phyloP scores from a whole-genome alignment of 2,329 filamentous ascomycete species.

The Eutypa lata region DNA sequence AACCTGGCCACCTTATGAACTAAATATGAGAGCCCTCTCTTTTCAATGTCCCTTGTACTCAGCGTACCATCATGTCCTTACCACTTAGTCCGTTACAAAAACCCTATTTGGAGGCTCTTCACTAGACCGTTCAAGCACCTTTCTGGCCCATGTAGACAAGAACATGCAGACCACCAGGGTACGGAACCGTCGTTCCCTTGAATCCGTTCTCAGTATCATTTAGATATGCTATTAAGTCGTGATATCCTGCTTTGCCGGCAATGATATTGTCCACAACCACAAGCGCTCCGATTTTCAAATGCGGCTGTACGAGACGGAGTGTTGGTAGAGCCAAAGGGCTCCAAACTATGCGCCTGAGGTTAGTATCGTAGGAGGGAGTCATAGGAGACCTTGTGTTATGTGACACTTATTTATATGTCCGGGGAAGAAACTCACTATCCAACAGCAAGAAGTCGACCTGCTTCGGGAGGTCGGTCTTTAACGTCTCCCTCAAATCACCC shows the following conservation, averaged over 20 bases:
- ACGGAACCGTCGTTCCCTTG: constrained; percentile 45
- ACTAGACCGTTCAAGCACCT: not conserved
- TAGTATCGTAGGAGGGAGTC: not conserved
- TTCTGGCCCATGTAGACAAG: constrained; percentile 12
- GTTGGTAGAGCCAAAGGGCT: constrained; percentile 51
- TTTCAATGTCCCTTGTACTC: too few species aligned
- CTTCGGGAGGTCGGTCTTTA: constrained; percentile 44
- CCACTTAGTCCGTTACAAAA: too few species aligned
- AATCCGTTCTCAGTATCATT: constrained; percentile 45
- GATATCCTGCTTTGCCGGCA: constrained; percentile 36
- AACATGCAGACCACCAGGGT: constrained; percentile 39
- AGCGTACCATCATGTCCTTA: too few species aligned
- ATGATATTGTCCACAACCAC: constrained; percentile 49
- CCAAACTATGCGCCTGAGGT: constrained; percentile 43
- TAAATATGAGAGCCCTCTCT: too few species aligned
- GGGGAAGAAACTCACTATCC: constrained; percentile 52
- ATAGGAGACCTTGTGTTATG: too few species aligned
- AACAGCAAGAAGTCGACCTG: constrained; percentile 56
- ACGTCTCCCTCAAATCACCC: constrained; percentile 55
- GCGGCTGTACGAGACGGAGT: constrained; percentile 42
- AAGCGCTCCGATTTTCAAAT: constrained; percentile 43
- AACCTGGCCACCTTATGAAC: too few species aligned
- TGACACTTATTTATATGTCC: too few species aligned
- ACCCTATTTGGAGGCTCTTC: too few species aligned
- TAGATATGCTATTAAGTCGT: constrained; percentile 46